Percentiles rank a stretch among this genome's conserved stretches.
Evolutionary conservation across 169 alveolate genomes (phyloP).

Genomic region (Plasmodium coatneyi): DNA sequence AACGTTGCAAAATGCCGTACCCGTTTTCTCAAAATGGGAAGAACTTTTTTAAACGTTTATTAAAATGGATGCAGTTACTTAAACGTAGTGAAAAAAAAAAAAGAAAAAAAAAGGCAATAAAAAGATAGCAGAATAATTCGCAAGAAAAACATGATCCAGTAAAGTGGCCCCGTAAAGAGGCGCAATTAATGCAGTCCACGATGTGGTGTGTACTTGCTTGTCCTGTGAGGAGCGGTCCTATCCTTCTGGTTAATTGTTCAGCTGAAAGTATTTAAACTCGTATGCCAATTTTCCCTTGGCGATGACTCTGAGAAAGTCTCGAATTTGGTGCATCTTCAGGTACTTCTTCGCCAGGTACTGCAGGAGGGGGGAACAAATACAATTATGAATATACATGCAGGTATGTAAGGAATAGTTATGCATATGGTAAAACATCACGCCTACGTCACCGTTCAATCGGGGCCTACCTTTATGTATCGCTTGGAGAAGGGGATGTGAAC

Average conservation of each 20-base stretch:
- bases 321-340: constrained; percentile 96
- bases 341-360: constrained; percentile 98
- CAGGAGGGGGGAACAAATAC: constrained; percentile 18
- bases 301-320: constrained; percentile 97
- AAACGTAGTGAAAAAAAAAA: neutral
- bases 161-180: neutral
- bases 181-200: neutral
- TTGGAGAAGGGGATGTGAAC: constrained; percentile 97
- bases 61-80: neutral
- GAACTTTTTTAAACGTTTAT: neutral
- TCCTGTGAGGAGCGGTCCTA: neutral
- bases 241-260: constrained; percentile 89
- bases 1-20: neutral
- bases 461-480: constrained; percentile 94
- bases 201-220: neutral
- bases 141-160: neutral
- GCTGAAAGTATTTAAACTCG: constrained; percentile 94
- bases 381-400: neutral
- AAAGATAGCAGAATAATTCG: neutral
- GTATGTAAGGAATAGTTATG: neutral
- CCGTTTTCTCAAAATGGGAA: neutral
- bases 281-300: constrained; percentile 94
- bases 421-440: too few species aligned
- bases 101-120: neutral
- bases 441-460: neutral